A percentile compares a stretch with the other conserved stretches of the same genome.
Conservation (phyloP, 176 grass and related monocot species). For the Triticum turgidum region DNA sequence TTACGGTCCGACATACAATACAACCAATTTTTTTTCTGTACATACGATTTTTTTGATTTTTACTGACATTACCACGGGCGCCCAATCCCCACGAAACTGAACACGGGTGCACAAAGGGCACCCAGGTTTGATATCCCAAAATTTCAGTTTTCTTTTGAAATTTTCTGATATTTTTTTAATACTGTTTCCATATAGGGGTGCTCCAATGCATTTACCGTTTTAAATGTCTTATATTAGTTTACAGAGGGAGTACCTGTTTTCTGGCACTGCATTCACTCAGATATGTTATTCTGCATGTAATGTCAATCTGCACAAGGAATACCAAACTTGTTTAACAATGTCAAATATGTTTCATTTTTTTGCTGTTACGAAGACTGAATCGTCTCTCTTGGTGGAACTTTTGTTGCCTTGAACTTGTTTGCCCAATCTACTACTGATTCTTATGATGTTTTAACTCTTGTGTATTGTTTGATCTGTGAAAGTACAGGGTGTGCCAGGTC, state of each 20-base stretch:
- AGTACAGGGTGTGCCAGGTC: slow-evolving; percentile 25
- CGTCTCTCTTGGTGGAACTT: background rate
- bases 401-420: background rate
- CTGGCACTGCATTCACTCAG: background rate
- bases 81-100: too few species aligned
- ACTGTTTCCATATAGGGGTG: too few species aligned
- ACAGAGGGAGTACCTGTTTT: background rate
- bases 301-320: background rate
- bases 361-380: background rate
- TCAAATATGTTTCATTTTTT: background rate
- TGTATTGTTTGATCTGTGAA: slow-evolving; percentile 16
- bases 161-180: too few species aligned
- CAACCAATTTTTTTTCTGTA: too few species aligned
- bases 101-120: too few species aligned
- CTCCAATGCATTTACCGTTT: too few species aligned
- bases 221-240: too few species aligned
- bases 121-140: too few species aligned
- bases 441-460: background rate
- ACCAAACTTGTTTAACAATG: background rate
- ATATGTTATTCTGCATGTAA: background rate
- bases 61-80: too few species aligned
- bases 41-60: too few species aligned
- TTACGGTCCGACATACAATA: too few species aligned
- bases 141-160: too few species aligned
- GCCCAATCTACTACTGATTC: background rate